These are phyloP conservation scores for Amauroascus niger DNA, from an alignment of 2,329 filamentous ascomycete genomes.

Conservation along the genomic window DNA sequence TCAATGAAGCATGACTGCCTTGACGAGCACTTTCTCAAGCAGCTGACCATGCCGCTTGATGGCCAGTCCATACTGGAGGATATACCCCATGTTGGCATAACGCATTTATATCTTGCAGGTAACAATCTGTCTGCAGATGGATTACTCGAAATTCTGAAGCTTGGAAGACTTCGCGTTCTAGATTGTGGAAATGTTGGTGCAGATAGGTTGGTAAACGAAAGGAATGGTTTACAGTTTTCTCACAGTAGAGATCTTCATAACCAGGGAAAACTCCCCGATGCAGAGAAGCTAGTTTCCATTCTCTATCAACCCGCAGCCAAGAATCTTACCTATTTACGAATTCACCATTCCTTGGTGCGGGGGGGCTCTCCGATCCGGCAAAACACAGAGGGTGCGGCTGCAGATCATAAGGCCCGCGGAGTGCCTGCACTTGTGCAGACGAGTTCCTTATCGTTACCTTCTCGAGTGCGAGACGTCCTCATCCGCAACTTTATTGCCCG, in stretches of 20 bases:
- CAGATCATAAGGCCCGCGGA: neutral
- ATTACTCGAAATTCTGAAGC: constrained; percentile 44
- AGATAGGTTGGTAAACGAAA: constrained; percentile 12
- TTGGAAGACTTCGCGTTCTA: constrained; percentile 45
- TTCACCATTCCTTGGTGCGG: constrained; percentile 48
- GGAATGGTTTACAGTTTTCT: neutral
- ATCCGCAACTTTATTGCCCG: constrained; percentile 34
- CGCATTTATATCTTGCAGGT: constrained; percentile 50
- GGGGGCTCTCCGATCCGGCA: constrained; percentile 17
- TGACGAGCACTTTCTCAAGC: constrained; percentile 44
- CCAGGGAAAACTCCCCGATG: constrained; percentile 36
- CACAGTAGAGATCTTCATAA: constrained; percentile 20
- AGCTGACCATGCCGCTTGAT: constrained; percentile 42
- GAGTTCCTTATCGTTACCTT: constrained; percentile 9
- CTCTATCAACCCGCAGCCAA: constrained; percentile 40
- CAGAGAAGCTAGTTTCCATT: constrained; percentile 47
- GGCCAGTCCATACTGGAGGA: constrained; percentile 49
- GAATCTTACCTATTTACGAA: constrained; percentile 45
- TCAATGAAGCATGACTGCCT: constrained; percentile 40
- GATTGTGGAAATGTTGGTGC: constrained; percentile 44
- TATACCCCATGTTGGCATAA: constrained; percentile 46
- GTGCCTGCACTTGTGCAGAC: neutral
- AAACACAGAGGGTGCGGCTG: neutral
- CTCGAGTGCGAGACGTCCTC: constrained; percentile 24
- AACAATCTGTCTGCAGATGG: constrained; percentile 50